Conservation (phyloP, 768 basidiomycete species). For the Hygrophorus pudorinus region DNA sequence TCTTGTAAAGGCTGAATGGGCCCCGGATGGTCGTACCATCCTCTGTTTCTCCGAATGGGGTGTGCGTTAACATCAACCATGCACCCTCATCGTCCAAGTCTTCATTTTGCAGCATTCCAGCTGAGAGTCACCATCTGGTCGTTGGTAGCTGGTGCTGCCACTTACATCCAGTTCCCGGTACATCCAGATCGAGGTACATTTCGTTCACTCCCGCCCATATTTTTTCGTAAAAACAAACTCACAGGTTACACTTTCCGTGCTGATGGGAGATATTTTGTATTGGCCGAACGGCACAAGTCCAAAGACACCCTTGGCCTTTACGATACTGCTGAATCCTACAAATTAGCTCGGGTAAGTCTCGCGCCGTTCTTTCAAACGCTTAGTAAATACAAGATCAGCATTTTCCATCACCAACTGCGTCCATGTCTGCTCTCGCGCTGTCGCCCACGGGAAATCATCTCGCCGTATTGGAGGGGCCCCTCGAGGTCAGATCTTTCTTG, state of each 20-base stretch:
- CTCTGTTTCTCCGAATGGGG: conserved; percentile 92
- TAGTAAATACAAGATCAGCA: conserved; percentile 39
- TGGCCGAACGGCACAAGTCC: conserved; percentile 85
- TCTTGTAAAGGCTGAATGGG: conserved; percentile 84
- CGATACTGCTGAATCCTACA: conserved; percentile 60
- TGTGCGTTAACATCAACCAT: conserved; percentile 37
- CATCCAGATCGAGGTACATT: conserved; percentile 65
- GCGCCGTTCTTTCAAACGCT: background rate
- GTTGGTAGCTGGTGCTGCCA: conserved; percentile 60
- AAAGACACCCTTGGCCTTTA: conserved; percentile 85
- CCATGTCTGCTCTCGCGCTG: conserved; percentile 58
- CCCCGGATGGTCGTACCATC: conserved; percentile 71
- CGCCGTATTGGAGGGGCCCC: conserved; percentile 74
- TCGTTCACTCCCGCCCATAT: conserved; percentile 1
- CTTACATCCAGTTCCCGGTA: conserved; percentile 78
- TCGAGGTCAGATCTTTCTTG: conserved; percentile 48
- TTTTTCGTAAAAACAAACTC: background rate
- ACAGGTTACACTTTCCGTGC: conserved; percentile 69
- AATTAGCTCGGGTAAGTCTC: conserved; percentile 51
- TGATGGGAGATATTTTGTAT: conserved; percentile 75
- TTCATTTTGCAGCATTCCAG: conserved; percentile 28
- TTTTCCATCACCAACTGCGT: conserved; percentile 69
- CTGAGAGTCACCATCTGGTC: conserved; percentile 85
- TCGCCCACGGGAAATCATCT: conserved; percentile 71
- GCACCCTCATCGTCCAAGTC: conserved; percentile 1